Evolutionary conservation across 805 yeast genomes (phyloP).

Genomic region (Candida pseudoglaebosa): DNA sequence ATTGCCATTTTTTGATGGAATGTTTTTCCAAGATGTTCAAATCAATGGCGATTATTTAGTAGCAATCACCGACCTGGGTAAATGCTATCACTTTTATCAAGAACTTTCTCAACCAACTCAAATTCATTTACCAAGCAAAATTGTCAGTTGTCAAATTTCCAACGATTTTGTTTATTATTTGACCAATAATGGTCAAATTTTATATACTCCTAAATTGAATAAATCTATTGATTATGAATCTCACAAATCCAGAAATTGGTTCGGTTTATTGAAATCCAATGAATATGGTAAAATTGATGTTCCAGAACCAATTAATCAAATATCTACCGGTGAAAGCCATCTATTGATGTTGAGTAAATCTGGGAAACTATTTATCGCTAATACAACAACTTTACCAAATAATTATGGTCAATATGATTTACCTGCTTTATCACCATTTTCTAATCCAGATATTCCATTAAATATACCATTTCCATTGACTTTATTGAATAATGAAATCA

Average conservation of each 20-base stretch:
- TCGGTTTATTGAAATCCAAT: slow-evolving; percentile 13
- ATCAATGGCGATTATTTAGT: slow-evolving; percentile 45
- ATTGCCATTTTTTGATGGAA: slow-evolving; percentile 59
- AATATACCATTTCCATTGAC: slow-evolving; percentile 45
- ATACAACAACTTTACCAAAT: slow-evolving; percentile 50
- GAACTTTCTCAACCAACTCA: slow-evolving; percentile 26
- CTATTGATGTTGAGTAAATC: slow-evolving; percentile 55
- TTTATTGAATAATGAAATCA: slow-evolving; percentile 47
- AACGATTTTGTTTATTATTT: slow-evolving; percentile 47
- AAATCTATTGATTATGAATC: slow-evolving; percentile 12
- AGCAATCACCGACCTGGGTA: slow-evolving; percentile 67
- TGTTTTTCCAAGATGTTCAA: slow-evolving; percentile 52
- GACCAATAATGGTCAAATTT: slow-evolving; percentile 34
- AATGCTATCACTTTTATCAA: slow-evolving; percentile 69
- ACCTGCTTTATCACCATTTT: slow-evolving; percentile 66
- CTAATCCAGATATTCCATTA: slow-evolving; percentile 16
- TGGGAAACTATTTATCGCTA: slow-evolving; percentile 60
- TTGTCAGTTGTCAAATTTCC: slow-evolving; percentile 39
- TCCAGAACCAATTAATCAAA: slow-evolving; percentile 40
- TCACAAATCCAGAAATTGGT: slow-evolving; percentile 18
- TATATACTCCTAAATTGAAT: slow-evolving; percentile 26
- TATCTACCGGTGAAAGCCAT: slow-evolving; percentile 65
- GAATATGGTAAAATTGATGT: slow-evolving; percentile 7
- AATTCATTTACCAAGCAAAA: slow-evolving; percentile 25
- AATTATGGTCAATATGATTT: slow-evolving; percentile 81